phyloP scores from a whole-genome alignment of 208 protist species.

The Trypanosoma scelopori region DNA sequence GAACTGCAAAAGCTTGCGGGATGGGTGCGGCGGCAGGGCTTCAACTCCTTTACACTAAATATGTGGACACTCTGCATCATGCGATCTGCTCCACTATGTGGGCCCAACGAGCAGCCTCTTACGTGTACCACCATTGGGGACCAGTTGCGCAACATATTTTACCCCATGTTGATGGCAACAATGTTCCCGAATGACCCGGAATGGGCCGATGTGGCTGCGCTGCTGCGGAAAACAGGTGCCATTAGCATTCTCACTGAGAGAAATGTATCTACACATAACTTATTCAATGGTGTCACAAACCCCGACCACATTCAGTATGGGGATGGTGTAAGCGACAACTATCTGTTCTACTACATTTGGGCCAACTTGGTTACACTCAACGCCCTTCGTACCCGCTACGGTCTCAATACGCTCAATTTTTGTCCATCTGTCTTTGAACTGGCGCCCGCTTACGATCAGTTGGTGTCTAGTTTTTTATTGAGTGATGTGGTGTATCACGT shows the following conservation, averaged over 20 bases:
- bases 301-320: constrained; percentile 50
- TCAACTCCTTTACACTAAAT: constrained; percentile 76
- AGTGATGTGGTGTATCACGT: constrained; percentile 97
- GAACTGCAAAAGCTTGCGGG: constrained; percentile 69
- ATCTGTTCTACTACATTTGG: constrained; percentile 98
- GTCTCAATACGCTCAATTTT: constrained; percentile 85
- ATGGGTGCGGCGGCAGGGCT: constrained; percentile 83
- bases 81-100: constrained; percentile 30
- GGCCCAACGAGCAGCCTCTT: constrained; percentile 49
- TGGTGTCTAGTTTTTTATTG: constrained; percentile 93
- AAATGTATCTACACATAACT: constrained; percentile 48
- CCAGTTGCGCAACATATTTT: constrained; percentile 96
- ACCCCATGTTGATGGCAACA: constrained; percentile 97
- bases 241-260: constrained; percentile 90
- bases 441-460: constrained; percentile 87
- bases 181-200: constrained; percentile 77
- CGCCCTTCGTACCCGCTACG: constrained; percentile 76
- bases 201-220: constrained; percentile 91
- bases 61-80: constrained; percentile 73
- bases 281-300: constrained; percentile 37
- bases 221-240: constrained; percentile 93
- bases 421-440: constrained; percentile 93
- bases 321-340: constrained; percentile 96
- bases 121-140: constrained; percentile 64
- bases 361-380: constrained; percentile 97